Base-by-base conservation (phyloP, 2,329 filamentous ascomycete species). In the Fonsecaea erecta region DNA sequence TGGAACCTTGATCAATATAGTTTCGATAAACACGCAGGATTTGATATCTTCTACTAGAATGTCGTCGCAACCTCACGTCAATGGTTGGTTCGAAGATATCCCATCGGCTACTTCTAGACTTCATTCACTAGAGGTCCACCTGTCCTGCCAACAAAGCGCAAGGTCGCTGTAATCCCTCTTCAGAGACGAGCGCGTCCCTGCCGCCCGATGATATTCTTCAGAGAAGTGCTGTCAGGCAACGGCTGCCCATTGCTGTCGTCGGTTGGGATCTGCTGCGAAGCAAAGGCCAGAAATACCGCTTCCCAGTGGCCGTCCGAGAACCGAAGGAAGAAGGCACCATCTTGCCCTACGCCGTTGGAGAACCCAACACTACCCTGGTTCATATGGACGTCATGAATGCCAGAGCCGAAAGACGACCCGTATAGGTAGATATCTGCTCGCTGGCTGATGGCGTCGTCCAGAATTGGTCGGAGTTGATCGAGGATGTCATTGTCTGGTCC, bases 371-470 rank as follows among this genome's bases (percentile, higher is more conserved):
- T 78, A 46, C 77, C 77, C 67, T 79, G 77, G 55, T 79, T 79
- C 76, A 79, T 78, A 65, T 80, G 78, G 9, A 79, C 71, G 60
- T 79, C 77, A 66, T 79, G 75, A 37, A 78, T 77, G 11, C 68
- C 70, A 16, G 56, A 26, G 43, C 32, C 24, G 64, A 75, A 78
- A 21, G 75, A 72, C n/a, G 73, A 74, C 6, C 78, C 78, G 56
- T 73, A 80, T 21, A 80, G 70, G 65, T 78, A 80, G 48, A 77
- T 72, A 11, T 73, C 75, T 2, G 77, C 77, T 40, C 77, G 74
- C 16, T 73, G 54, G 35, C 71, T 65, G 57, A 79, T 77, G 12
- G 76, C 77, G 40, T 73, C 68, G 24, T 72, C 69, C 2, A 79
- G 63, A 60, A 79, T 75, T 2, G 76, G 76, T 52, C 73, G 69